Base-by-base conservation (phyloP, 2,329 filamentous ascomycete species). In the Xylariaceae sp. region DNA sequence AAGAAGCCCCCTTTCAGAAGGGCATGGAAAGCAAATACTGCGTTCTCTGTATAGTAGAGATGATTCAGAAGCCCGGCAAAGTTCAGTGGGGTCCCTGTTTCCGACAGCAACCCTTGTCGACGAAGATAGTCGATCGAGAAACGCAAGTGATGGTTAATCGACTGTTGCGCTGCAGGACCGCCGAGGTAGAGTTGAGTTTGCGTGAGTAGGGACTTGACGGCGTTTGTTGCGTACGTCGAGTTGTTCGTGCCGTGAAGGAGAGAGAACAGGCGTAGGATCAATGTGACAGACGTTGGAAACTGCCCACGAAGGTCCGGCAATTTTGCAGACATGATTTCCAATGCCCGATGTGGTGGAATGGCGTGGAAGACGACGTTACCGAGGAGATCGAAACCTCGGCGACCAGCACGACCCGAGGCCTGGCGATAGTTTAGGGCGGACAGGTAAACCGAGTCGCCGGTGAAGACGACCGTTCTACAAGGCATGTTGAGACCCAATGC, bases 401-500 rank as follows among this genome's bases (percentile, higher is more conserved):
- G 78, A 44, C 84, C 84, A 19, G 84, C 80, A 66, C 83, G 78
- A 57, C 85, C 83, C 36, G 83, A 76, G 6, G 75, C 81, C 54
- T 90, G 84, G 7, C 81, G 74, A 55, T 82, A 90, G 52, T 85
- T 86, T 32, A 89, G 70, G 0, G 83, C 75, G 0, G 81, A 86
- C 27, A 90, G 60, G 50, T 74, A 87, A 3, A 83, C 66, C 0
- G 78, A 84, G 52, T 89, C 83, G 0, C 81, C 82, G 12, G 68
- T 70, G 53, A 90, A 90, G 1, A 87, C 75, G 1, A 88, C 82
- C 1, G 83, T 90, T 54, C 84, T 85, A 54, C 83, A 89, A 8
- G 84, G 84, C 80, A 86, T 85, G 47, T 86, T 90, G 61, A 90
- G 82, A 62, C 84, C 84, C 5, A 89, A 63, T 2, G 80, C 80